A percentile compares a stretch with the other conserved stretches of the same genome.
phyloP scores from a whole-genome alignment of 2,329 filamentous ascomycete genomes.

The Stachybotrys echinatus region DNA sequence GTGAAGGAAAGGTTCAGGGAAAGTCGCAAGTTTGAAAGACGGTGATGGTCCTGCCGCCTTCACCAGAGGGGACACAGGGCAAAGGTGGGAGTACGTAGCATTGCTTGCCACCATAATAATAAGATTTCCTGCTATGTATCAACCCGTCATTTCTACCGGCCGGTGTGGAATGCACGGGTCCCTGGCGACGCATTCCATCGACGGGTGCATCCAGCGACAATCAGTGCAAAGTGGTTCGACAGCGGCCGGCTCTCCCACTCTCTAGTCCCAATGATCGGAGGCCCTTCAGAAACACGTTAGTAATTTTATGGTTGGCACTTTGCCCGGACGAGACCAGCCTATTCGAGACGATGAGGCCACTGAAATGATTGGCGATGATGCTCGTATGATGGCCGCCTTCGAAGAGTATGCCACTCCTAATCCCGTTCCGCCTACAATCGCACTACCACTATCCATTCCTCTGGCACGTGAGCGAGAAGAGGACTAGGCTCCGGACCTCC shows the following conservation, averaged over 20 bases:
- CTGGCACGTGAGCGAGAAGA: background rate
- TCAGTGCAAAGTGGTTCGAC: conserved; percentile 4
- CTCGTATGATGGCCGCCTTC: too few relatives aligned
- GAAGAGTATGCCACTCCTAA: too few relatives aligned
- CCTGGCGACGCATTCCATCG: conserved; percentile 22
- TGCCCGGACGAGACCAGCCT: too few relatives aligned
- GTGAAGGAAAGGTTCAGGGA: too few relatives aligned
- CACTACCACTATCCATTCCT: too few relatives aligned
- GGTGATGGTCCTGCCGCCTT: background rate
- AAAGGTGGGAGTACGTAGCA: background rate
- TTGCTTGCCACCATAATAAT: conserved; percentile 1
- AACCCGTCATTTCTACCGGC: conserved; percentile 3
- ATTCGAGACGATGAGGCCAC: too few relatives aligned
- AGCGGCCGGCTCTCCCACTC: conserved; percentile 6
- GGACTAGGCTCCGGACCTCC: background rate
- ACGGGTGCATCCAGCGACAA: conserved; percentile 5
- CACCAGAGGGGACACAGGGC: background rate
- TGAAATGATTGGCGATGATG: too few relatives aligned
- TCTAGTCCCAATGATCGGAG: too few relatives aligned
- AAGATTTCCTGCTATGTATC: background rate
- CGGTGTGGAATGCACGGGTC: conserved; percentile 20
- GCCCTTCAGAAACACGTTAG: too few relatives aligned
- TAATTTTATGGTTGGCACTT: too few relatives aligned
- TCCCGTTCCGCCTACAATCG: too few relatives aligned
- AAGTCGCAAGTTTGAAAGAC: too few relatives aligned